These are phyloP conservation scores for Podospora bellae-mahoneyi DNA, from an alignment of 495 filamentous ascomycete genomes.

Conservation along the genomic window DNA sequence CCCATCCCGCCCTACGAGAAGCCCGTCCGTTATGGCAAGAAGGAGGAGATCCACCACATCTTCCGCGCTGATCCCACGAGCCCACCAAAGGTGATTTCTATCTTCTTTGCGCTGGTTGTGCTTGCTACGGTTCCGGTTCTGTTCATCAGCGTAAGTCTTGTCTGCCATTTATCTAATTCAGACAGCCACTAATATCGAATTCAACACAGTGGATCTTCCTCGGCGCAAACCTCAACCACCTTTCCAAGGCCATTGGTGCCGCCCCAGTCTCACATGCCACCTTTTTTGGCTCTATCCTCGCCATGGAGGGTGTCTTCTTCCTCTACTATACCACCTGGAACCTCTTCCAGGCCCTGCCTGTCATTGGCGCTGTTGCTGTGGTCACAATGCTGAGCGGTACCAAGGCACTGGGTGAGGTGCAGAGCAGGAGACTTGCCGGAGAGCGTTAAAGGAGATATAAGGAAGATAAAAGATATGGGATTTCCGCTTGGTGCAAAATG, in stretches of 20 bases:
- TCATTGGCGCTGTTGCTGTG: slow-evolving; percentile 59
- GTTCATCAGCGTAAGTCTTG: slow-evolving; percentile 60
- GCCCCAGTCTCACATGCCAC: slow-evolving; percentile 74
- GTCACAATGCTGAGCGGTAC: slow-evolving; percentile 84
- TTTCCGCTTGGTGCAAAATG: background rate
- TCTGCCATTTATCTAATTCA: background rate
- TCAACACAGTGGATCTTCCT: slow-evolving; percentile 66
- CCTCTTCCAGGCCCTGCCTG: slow-evolving; percentile 83
- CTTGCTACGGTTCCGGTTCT: slow-evolving; percentile 68
- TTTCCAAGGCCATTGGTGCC: slow-evolving; percentile 64
- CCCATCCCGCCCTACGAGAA: slow-evolving; percentile 60
- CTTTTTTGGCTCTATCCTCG: slow-evolving; percentile 79
- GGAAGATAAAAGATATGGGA: background rate
- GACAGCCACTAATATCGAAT: slow-evolving; percentile 3
- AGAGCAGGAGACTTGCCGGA: slow-evolving; percentile 76
- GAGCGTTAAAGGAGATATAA: slow-evolving; percentile 46
- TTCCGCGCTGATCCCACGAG: slow-evolving; percentile 77
- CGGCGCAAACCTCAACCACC: slow-evolving; percentile 80
- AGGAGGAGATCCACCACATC: slow-evolving; percentile 83
- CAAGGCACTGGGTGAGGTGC: slow-evolving; percentile 89
- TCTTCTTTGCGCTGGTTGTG: slow-evolving; percentile 72
- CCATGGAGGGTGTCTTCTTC: slow-evolving; percentile 89
- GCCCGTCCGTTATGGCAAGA: slow-evolving; percentile 75
- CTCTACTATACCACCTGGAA: slow-evolving; percentile 93
- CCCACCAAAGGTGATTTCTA: slow-evolving; percentile 76